Evolutionary conservation across 352 stramenopile genomes (phyloP), one percentile per base, ranked within the genome.

Genomic region (Phytopythium montanum): DNA sequence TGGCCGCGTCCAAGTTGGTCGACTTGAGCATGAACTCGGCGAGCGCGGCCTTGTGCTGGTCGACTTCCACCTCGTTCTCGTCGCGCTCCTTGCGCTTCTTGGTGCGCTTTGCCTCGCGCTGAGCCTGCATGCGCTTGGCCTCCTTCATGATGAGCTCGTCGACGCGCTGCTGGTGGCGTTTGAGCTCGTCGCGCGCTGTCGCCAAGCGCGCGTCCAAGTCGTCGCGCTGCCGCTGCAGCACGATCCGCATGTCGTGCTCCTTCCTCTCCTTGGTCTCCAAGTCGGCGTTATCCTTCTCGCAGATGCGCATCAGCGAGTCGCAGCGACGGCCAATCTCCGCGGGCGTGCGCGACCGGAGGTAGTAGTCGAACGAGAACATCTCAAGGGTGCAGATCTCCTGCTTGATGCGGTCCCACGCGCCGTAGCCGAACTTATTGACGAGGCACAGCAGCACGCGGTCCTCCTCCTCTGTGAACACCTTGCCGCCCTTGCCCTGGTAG

Each of bases 351-450:
- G 92, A 98, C 39, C 98, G 98, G 70, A 99, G 97, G 70, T 98
- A 99, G 83, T 98, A 99, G 64, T 99, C 96, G 51, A 99, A 99
- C 18, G 96, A 84, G 66, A 99, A 99, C 72, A 86, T 79, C 52
- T 93, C 82, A 36, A 92, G 73, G 23, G 81, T 80, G 54, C 87
- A 88, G 31, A 99, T 98, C 72, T 99, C 95, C 46, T 97, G 87
- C 56, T 98, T 97, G 68, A 99, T 99, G 48, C 93, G 86, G 65
- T 99, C 96, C 79, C 96, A 98, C 26, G 92, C 90, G 38, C 97
- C 97, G 64, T 99, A 99, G 4, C 97, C 97, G 70, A 98, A 98
- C 56, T 95, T 82, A 69, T 99, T 92, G 66, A 99, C 97, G 61
- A 99, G 95, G 44, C 90, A 98, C 14, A 99, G 60, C 58, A 99